A percentile compares a stretch with the other conserved stretches of the same genome.
These are phyloP conservation scores for Ceratocystis colombiana DNA, from an alignment of 2,329 filamentous ascomycete species.

Conservation along the genomic window DNA sequence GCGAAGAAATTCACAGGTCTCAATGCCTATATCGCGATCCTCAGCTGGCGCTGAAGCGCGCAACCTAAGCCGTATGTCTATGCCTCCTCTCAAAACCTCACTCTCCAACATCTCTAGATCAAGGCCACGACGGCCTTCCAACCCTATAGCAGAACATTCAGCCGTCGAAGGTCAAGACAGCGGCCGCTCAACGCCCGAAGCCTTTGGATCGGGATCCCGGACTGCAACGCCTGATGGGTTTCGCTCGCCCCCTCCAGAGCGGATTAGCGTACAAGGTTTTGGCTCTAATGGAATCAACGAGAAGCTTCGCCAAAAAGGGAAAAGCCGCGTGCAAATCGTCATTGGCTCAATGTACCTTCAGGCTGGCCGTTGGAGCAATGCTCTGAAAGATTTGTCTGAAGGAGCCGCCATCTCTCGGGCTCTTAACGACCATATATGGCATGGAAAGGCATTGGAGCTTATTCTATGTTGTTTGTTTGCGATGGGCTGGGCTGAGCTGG, in stretches of 20 bases:
- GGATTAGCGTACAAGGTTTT: slow-evolving; percentile 60
- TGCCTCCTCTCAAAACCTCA: slow-evolving; percentile 55
- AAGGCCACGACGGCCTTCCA: slow-evolving; percentile 38
- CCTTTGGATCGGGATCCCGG: slow-evolving; percentile 29
- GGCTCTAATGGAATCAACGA: slow-evolving; percentile 62
- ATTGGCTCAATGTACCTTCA: slow-evolving; percentile 79
- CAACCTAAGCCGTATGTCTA: slow-evolving; percentile 63
- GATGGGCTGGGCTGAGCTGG: slow-evolving; percentile 70
- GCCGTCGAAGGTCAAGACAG: slow-evolving; percentile 32
- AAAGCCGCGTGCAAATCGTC: slow-evolving; percentile 66
- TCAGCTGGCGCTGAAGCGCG: slow-evolving; percentile 47
- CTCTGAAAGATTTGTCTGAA: slow-evolving; percentile 71
- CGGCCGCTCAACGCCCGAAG: slow-evolving; percentile 38
- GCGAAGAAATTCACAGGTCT: slow-evolving; percentile 49
- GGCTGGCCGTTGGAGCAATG: slow-evolving; percentile 82
- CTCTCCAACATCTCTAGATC: slow-evolving; percentile 4
- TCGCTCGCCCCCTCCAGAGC: slow-evolving; percentile 44
- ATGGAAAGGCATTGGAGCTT: slow-evolving; percentile 86
- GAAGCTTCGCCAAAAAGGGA: slow-evolving; percentile 67
- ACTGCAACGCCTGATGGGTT: slow-evolving; percentile 38
- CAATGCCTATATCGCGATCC: slow-evolving; percentile 39
- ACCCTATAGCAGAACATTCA: slow-evolving; percentile 34
- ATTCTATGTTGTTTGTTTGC: slow-evolving; percentile 74
- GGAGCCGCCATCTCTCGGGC: slow-evolving; percentile 66
- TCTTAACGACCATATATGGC: slow-evolving; percentile 89